phyloP scores from a whole-genome alignment of 1,284 basidiomycete genomes.

The Neonothopanus nambi region DNA sequence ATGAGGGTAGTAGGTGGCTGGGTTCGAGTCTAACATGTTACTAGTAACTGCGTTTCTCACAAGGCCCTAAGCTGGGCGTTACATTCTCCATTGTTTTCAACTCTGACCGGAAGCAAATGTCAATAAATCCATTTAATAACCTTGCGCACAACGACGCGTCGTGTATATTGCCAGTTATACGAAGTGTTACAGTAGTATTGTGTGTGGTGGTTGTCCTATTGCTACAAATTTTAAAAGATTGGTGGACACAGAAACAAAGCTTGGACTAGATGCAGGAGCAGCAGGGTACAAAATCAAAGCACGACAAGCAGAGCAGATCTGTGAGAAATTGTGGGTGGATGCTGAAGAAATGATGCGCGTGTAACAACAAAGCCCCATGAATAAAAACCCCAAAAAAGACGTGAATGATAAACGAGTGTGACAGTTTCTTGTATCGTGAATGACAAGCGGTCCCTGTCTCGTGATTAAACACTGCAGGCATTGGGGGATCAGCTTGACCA shows the following conservation, averaged over 20 bases:
- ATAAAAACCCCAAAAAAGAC: slow-evolving; percentile 1
- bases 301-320: neutral
- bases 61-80: too few species aligned
- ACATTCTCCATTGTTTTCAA: too few species aligned
- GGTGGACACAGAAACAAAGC: slow-evolving; percentile 1
- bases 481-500: slow-evolving; percentile 20
- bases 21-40: too few species aligned
- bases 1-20: too few species aligned
- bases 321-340: neutral
- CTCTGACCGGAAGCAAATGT: too few species aligned
- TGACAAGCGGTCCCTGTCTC: slow-evolving; percentile 40
- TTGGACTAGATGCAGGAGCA: neutral
- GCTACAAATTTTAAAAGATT: slow-evolving; percentile 5
- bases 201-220: slow-evolving; percentile 7
- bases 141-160: slow-evolving; percentile 7
- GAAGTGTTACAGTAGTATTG: slow-evolving; percentile 9
- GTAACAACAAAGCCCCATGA: slow-evolving; percentile 6
- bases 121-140: neutral
- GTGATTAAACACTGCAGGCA: slow-evolving; percentile 22
- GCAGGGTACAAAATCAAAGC: slow-evolving; percentile 1
- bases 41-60: too few species aligned
- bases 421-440: slow-evolving; percentile 48
- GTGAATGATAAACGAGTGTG: slow-evolving; percentile 22
- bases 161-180: slow-evolving; percentile 14
- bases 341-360: slow-evolving; percentile 5